Evolutionary conservation across 2,329 filamentous ascomycete genomes (phyloP).

Genomic region (Blastomyces parvus): DNA sequence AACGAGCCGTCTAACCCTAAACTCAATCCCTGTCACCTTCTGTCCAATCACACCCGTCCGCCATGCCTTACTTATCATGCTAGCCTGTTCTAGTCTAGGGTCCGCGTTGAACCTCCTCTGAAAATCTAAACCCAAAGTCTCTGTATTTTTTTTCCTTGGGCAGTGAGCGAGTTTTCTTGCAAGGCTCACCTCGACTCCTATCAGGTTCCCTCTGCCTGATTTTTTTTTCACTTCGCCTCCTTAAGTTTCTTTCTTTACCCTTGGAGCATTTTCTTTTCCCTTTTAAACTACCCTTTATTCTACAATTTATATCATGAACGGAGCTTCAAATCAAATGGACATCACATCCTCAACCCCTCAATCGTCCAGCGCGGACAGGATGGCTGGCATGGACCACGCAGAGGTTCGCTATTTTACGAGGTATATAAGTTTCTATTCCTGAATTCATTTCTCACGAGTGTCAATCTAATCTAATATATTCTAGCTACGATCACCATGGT

Average conservation of each 20-base stretch:
- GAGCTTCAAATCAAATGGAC: conserved; percentile 15
- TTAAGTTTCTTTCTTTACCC: background rate
- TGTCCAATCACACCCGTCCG: background rate
- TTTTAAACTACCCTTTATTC: background rate
- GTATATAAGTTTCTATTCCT: conserved; percentile 40
- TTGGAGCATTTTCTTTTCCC: background rate
- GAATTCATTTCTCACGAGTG: conserved; percentile 4
- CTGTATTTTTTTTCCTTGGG: background rate
- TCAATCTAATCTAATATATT: conserved; percentile 15
- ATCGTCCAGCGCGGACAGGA: conserved; percentile 36
- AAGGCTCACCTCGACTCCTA: background rate
- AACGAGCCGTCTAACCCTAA: background rate
- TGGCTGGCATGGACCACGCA: conserved; percentile 67
- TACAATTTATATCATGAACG: conserved; percentile 24
- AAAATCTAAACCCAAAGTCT: conserved; percentile 5
- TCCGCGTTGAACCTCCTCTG: background rate
- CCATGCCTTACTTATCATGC: background rate
- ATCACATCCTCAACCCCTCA: conserved; percentile 19
- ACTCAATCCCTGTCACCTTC: background rate
- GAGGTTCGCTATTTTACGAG: conserved; percentile 99
- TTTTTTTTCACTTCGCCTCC: background rate
- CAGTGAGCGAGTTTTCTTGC: background rate
- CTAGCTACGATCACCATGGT: conserved; percentile 97
- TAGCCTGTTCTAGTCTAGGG: background rate
- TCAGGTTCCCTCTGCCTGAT: background rate